phyloP scores from a whole-genome alignment of 306 rosid species.

The Erythrophleum fordii region DNA sequence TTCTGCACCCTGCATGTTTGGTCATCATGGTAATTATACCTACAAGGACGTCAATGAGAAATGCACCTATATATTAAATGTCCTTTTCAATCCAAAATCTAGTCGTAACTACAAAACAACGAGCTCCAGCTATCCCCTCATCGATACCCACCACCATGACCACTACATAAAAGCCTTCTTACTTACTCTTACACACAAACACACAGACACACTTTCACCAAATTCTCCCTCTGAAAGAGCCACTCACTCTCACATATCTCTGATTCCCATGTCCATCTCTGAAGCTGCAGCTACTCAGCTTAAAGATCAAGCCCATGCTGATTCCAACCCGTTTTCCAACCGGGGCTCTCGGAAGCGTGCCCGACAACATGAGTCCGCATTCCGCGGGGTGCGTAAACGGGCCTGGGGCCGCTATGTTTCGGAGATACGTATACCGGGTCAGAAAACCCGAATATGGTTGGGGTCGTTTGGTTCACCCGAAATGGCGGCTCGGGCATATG shows the following conservation, averaged over 20 bases:
- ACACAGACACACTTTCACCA: no score
- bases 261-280: background rate
- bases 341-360: constrained; percentile 11
- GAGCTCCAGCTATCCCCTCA: no score
- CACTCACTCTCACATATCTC: background rate
- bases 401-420: constrained; percentile 69
- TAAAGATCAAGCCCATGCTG: background rate
- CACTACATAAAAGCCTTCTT: constrained; percentile 13
- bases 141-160: background rate
- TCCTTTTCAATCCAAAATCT: no score
- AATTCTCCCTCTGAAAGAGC: no score
- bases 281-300: background rate
- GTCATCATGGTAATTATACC: no score
- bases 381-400: constrained; percentile 56
- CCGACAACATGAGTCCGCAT: background rate
- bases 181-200: no score
- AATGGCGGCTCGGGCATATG: constrained; percentile 64
- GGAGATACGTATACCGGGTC: constrained; percentile 51
- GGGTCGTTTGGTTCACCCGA: constrained; percentile 57
- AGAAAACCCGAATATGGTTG: constrained; percentile 58
- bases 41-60: no score
- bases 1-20: no score
- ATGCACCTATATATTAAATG: no score
- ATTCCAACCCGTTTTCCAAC: background rate
- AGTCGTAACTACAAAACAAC: no score